Evolutionary conservation across 2,329 filamentous ascomycete species (phyloP).

Genomic region (Neofusicoccum kwambonambiense): DNA sequence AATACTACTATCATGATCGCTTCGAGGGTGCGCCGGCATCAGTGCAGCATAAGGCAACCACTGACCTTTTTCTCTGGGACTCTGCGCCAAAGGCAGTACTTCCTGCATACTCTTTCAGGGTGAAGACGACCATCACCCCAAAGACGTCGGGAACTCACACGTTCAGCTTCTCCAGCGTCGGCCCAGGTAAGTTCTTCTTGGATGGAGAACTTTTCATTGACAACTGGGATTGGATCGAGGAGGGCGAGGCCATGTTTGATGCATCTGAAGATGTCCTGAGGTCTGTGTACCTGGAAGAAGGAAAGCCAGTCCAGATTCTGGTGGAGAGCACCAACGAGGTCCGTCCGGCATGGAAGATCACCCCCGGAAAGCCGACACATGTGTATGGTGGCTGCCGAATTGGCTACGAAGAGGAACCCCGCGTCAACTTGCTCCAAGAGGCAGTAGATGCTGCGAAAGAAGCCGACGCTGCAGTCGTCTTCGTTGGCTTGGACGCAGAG

Average conservation of each 20-base stretch:
- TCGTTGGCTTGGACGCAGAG: constrained; percentile 73
- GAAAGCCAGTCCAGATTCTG: constrained; percentile 60
- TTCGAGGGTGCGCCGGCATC: constrained; percentile 59
- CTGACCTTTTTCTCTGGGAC: constrained; percentile 69
- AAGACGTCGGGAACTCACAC: constrained; percentile 62
- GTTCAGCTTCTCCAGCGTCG: constrained; percentile 67
- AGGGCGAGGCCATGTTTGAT: constrained; percentile 70
- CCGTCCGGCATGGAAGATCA: constrained; percentile 59
- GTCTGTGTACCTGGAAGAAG: constrained; percentile 59
- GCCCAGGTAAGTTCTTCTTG: constrained; percentile 61
- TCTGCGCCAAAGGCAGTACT: constrained; percentile 63
- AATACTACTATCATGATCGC: constrained; percentile 64
- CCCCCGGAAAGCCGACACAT: constrained; percentile 58
- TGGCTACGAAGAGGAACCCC: constrained; percentile 67
- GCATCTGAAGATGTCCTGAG: constrained; percentile 65
- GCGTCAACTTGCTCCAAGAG: constrained; percentile 54
- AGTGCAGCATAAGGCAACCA: constrained; percentile 60
- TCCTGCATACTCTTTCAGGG: constrained; percentile 63
- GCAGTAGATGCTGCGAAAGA: constrained; percentile 67
- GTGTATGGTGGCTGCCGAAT: constrained; percentile 71
- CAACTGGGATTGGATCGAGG: constrained; percentile 68
- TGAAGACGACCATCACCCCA: constrained; percentile 60
- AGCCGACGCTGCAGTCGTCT: constrained; percentile 75
- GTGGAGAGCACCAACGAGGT: constrained; percentile 67
- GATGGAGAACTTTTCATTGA: constrained; percentile 61